Evolutionary conservation across 1,139 yeast genomes (phyloP).

Genomic region (Candida pseudocylindracea): DNA sequence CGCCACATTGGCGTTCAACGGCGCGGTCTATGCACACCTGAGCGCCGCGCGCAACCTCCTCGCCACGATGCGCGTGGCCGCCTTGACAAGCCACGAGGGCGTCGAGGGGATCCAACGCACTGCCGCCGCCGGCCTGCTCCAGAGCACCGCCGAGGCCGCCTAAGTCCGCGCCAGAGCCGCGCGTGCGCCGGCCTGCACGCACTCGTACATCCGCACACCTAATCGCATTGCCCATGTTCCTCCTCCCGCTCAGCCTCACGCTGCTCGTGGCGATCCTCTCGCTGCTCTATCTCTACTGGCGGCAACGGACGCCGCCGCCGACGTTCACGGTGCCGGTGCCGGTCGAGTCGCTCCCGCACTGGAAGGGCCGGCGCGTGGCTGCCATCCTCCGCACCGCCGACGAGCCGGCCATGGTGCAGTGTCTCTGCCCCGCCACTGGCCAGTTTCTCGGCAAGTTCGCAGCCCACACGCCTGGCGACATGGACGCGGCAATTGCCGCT

Average conservation of each 20-base stretch:
- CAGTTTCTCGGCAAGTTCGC: slow-evolving; percentile 57
- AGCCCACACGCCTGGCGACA: slow-evolving; percentile 40
- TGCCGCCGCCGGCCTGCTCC: too few relatives aligned
- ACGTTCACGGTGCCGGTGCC: slow-evolving; percentile 23
- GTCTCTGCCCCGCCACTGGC: slow-evolving; percentile 93
- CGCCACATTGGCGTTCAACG: slow-evolving; percentile 92
- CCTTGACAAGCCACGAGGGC: slow-evolving; percentile 13
- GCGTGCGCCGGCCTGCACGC: too few relatives aligned
- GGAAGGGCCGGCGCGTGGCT: slow-evolving; percentile 64
- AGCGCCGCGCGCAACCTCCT: slow-evolving; percentile 94
- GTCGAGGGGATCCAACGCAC: too few relatives aligned
- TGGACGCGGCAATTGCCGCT: slow-evolving; percentile 34
- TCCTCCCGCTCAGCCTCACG: too few relatives aligned
- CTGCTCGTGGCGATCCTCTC: too few relatives aligned
- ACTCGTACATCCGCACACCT: too few relatives aligned
- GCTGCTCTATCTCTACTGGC: too few relatives aligned
- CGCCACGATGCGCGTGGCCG: slow-evolving; percentile 92
- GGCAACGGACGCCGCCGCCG: too few relatives aligned
- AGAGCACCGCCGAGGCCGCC: too few relatives aligned
- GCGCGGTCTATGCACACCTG: slow-evolving; percentile 93
- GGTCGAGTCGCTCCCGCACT: slow-evolving; percentile 70
- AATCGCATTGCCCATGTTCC: too few relatives aligned
- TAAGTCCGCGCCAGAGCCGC: too few relatives aligned
- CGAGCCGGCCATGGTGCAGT: slow-evolving; percentile 49
- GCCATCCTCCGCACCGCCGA: slow-evolving; percentile 25